Percentiles rank a stretch among this genome's conserved stretches.
Conservation (phyloP, 169 alveolate genomes). For the Neospora caninum region DNA sequence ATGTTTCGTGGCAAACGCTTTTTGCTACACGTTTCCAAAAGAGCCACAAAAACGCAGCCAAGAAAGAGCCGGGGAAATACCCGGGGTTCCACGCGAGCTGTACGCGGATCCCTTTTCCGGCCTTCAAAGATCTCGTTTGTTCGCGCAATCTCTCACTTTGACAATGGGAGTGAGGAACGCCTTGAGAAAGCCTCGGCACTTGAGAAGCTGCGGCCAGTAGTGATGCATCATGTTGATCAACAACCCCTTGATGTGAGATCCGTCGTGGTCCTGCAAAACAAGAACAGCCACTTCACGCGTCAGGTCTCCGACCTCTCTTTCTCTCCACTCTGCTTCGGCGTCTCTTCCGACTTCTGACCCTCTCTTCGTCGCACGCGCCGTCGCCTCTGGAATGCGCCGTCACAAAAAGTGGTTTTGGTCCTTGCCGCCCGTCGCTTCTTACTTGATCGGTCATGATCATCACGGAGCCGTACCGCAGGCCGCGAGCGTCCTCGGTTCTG, state of each 20-base stretch:
- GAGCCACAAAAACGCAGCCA: too few relatives aligned
- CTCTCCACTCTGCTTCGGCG: background rate
- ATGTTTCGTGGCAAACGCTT: too few relatives aligned
- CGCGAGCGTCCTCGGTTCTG: slow-evolving; percentile 84
- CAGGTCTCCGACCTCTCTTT: background rate
- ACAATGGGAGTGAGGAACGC: slow-evolving; percentile 99
- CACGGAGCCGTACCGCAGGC: slow-evolving; percentile 97
- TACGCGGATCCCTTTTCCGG: too few relatives aligned
- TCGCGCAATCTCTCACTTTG: slow-evolving; percentile 70
- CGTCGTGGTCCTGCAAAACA: slow-evolving; percentile 94
- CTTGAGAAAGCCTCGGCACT: slow-evolving; percentile 94
- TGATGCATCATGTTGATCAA: slow-evolving; percentile 96
- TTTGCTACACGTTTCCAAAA: too few relatives aligned
- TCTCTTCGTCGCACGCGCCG: too few relatives aligned
- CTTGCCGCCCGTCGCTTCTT: background rate
- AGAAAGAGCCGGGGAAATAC: too few relatives aligned
- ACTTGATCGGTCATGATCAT: slow-evolving; percentile 99
- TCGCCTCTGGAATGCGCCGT: too few relatives aligned
- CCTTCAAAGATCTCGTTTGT: too few relatives aligned
- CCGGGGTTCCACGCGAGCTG: too few relatives aligned
- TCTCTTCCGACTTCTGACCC: too few relatives aligned
- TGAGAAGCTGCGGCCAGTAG: slow-evolving; percentile 98
- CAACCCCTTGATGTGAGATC: slow-evolving; percentile 99
- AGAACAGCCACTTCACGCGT: background rate
- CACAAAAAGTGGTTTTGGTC: background rate